These are phyloP conservation scores for Citrus hindsii DNA, from an alignment of 345 rosid genomes.

Conservation along the genomic window DNA sequence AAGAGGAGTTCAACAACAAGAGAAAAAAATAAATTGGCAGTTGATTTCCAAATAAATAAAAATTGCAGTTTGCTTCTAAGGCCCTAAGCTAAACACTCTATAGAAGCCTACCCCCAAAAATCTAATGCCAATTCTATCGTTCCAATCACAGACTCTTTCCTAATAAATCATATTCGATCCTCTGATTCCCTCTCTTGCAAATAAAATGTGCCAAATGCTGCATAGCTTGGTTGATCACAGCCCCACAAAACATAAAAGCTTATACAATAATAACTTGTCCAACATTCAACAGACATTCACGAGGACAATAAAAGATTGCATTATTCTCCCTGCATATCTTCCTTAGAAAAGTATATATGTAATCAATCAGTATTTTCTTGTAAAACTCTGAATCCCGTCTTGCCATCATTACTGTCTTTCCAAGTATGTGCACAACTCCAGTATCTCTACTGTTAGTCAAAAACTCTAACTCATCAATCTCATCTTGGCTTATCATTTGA, in stretches of 20 bases:
- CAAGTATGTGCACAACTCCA: constrained; percentile 29
- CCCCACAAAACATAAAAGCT: background rate
- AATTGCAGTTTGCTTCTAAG: background rate
- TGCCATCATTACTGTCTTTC: constrained; percentile 23
- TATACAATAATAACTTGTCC: constrained; percentile 24
- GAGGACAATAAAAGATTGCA: constrained; percentile 23
- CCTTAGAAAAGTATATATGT: constrained; percentile 23
- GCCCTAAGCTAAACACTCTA: background rate
- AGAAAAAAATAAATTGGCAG: no score
- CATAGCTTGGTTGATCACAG: background rate
- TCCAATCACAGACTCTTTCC: background rate
- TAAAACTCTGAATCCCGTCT: constrained; percentile 19
- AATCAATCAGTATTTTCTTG: constrained; percentile 24
- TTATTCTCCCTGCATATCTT: constrained; percentile 25
- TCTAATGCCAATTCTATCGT: background rate
- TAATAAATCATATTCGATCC: background rate
- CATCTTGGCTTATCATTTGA: background rate
- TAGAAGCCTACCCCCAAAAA: background rate
- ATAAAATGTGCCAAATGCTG: no score
- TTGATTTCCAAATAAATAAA: background rate
- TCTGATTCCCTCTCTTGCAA: no score
- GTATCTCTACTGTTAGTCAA: constrained; percentile 18
- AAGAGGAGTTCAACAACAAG: no score
- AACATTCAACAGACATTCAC: constrained; percentile 28
- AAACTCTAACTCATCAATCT: constrained; percentile 22